Evolutionary conservation across 306 rosid species (phyloP).

Genomic region (Rosa lucieae): DNA sequence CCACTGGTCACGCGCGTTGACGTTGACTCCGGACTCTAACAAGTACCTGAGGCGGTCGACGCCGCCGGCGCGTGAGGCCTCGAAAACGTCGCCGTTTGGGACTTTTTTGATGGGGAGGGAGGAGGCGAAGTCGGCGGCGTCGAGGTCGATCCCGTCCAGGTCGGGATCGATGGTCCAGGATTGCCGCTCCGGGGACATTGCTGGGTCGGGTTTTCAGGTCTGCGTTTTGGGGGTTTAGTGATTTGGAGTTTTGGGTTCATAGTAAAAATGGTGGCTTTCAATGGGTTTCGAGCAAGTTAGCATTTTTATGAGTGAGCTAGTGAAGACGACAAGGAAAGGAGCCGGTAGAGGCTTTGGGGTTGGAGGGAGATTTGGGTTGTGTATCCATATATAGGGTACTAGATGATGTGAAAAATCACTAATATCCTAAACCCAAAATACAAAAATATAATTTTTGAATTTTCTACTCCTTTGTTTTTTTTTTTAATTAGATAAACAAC

Average conservation of each 20-base stretch:
- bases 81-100: conserved; percentile 81
- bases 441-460: no score
- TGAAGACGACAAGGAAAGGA: background rate
- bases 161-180: conserved; percentile 43
- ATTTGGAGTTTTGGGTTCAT: background rate
- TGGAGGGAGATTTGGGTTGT: conserved; percentile 18
- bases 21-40: conserved; percentile 83
- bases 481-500: no score
- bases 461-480: no score
- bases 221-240: background rate
- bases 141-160: conserved; percentile 75
- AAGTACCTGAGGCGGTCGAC: conserved; percentile 71
- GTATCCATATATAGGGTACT: background rate
- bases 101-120: conserved; percentile 78
- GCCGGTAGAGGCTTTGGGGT: background rate
- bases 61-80: conserved; percentile 92
- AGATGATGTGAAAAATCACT: background rate
- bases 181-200: conserved; percentile 35
- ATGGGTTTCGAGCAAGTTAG: background rate
- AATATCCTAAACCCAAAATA: background rate
- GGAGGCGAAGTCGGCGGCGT: conserved; percentile 63
- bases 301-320: background rate
- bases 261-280: background rate
- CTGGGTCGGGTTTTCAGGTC: background rate
- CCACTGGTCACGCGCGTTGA: conserved; percentile 93